Base-by-base conservation (phyloP, 2,329 filamentous ascomycete genomes). In the Xylariaceae sp. region DNA sequence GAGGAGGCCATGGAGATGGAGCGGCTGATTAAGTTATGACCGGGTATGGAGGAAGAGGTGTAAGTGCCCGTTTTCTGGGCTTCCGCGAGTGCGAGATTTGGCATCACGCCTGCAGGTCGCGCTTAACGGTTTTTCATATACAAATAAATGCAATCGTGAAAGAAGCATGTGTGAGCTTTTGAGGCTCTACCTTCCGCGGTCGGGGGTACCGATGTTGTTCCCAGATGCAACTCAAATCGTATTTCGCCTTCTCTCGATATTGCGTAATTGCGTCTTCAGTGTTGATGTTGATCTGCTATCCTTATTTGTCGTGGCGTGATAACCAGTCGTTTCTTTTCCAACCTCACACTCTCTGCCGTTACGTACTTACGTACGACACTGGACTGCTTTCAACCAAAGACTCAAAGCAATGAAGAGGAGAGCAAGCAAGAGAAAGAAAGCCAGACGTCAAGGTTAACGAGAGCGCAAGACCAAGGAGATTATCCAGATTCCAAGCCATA, bases 401-500 rank as follows among this genome's bases (percentile, higher is more conserved):
- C 7, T 17, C 6, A 28, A 21, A 11, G 21, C 26, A 53, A 4
- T 3, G n/a, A 17, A 23, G 16, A 37, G 19, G 24, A 34, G 16
- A 33, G 12, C 16, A 39, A 39, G 17, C 19, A 19, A 2, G 21
- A 9, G 11, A 21, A 19, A n/a, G 34, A 57, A n/a, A 4, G 26
- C 40, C 34, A 40, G 6, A 34, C 2, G 40, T 37, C 17, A 40
- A 53, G 34, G 33, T 26, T 28, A 26, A 16, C 14, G 11, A 2
- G 12, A 14, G 14, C 14, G 6, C 14, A n/a, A 6, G 16, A n/a
- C n/a, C 16, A 2, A 12, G 24, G 28, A 46, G 43, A 47, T 48
- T 43, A 47, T 24, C 26, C 8, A 43, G 29, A 58, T 58, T 58
- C 56, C 45, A 55, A 39, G 40, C 19, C 26, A 51, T 55, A 11